Evolutionary conservation across 305 asterid species (phyloP).

Genomic region (Solanum hybrid): DNA sequence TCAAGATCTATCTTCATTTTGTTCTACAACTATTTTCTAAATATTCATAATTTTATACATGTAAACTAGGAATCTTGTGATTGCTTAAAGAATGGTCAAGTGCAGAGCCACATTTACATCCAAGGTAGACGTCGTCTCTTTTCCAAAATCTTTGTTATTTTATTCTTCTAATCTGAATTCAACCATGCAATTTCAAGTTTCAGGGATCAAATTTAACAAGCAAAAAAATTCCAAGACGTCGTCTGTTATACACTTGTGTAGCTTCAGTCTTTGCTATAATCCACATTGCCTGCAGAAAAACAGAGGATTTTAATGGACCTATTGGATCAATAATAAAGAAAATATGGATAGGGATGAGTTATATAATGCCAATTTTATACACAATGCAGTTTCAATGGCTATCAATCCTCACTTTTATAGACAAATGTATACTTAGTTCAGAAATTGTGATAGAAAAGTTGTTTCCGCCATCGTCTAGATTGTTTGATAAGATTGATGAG

Average conservation of each 20-base stretch:
- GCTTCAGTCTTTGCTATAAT: slow-evolving; percentile 29
- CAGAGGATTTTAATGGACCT: slow-evolving; percentile 29
- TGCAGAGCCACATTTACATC: background rate
- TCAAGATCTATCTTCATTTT: background rate
- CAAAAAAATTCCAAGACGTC: slow-evolving; percentile 24
- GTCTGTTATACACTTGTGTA: slow-evolving; percentile 45
- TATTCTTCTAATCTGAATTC: background rate
- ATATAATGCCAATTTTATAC: slow-evolving; percentile 20
- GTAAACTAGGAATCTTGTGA: background rate
- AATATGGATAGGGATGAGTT: background rate
- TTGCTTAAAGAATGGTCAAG: background rate
- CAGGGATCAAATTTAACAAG: slow-evolving; percentile 11
- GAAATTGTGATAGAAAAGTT: slow-evolving; percentile 24
- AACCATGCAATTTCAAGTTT: background rate
- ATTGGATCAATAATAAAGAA: slow-evolving; percentile 26
- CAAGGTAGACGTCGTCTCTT: background rate
- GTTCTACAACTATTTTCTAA: background rate
- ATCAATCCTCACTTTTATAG: slow-evolving; percentile 25
- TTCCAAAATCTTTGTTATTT: background rate
- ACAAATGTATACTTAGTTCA: slow-evolving; percentile 30
- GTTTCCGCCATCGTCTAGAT: slow-evolving; percentile 26
- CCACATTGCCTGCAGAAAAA: slow-evolving; percentile 23
- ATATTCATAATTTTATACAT: background rate
- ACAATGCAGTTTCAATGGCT: slow-evolving; percentile 25
- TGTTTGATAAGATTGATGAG: slow-evolving; percentile 36